Conservation (phyloP, 2,329 filamentous ascomycete genomes). For the Fusarium circinatum region DNA sequence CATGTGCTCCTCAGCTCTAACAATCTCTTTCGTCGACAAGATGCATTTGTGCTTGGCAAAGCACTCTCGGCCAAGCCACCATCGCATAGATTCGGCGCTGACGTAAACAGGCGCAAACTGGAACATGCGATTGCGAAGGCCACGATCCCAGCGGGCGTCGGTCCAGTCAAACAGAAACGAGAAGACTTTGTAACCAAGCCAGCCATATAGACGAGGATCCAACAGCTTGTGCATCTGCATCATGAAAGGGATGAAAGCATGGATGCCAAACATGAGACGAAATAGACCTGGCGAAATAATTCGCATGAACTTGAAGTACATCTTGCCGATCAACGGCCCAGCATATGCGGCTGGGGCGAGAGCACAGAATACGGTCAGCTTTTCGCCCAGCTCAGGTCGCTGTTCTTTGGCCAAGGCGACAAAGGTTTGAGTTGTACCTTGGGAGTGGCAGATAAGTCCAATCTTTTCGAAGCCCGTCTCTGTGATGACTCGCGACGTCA, state of each 20-base stretch:
- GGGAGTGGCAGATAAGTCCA: constrained; percentile 86
- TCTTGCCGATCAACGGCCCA: constrained; percentile 83
- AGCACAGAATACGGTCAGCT: constrained; percentile 89
- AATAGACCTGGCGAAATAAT: constrained; percentile 81
- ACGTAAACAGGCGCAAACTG: constrained; percentile 94
- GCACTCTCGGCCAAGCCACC: constrained; percentile 92
- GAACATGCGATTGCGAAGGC: constrained; percentile 83
- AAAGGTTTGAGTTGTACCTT: constrained; percentile 89
- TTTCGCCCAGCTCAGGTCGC: constrained; percentile 82
- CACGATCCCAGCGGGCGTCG: constrained; percentile 85
- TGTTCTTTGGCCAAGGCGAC: constrained; percentile 92
- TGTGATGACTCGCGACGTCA: constrained; percentile 80
- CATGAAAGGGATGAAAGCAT: constrained; percentile 94
- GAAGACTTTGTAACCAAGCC: constrained; percentile 88
- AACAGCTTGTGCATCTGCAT: constrained; percentile 80
- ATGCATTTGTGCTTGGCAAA: constrained; percentile 87
- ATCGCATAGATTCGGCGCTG: constrained; percentile 88
- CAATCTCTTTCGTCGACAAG: constrained; percentile 78
- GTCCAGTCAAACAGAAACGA: constrained; percentile 90
- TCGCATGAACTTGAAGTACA: constrained; percentile 93
- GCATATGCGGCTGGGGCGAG: constrained; percentile 92
- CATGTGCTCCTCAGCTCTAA: constrained; percentile 68
- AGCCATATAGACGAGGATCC: constrained; percentile 76
- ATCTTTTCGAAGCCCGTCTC: constrained; percentile 88
- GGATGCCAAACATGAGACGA: constrained; percentile 86